A percentile compares a stretch with the other conserved stretches of the same genome.
phyloP scores from a whole-genome alignment of 2,329 filamentous ascomycete genomes.

The Talaromyces pinophilus region DNA sequence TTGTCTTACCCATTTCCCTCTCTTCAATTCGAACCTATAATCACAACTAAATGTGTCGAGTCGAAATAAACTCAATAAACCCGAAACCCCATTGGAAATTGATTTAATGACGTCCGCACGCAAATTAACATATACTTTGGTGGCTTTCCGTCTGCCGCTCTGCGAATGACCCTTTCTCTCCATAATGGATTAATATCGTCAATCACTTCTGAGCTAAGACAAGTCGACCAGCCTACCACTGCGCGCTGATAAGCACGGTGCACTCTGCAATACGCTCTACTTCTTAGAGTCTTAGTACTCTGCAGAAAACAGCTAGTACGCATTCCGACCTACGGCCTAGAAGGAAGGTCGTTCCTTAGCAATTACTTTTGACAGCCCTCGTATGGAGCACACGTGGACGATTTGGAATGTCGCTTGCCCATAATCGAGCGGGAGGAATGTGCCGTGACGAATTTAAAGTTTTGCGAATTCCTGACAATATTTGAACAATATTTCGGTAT shows the following conservation, averaged over 20 bases:
- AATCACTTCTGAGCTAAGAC: background rate
- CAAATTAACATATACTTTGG: background rate
- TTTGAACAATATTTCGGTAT: background rate
- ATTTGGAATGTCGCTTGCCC: background rate
- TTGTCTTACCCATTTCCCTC: background rate
- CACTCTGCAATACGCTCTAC: background rate
- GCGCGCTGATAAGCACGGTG: slow-evolving; percentile 3
- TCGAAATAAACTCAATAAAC: slow-evolving; percentile 1
- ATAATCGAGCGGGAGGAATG: background rate
- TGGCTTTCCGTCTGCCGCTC: background rate
- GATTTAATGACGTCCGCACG: background rate
- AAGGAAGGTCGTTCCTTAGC: slow-evolving; percentile 1
- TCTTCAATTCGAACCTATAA: background rate
- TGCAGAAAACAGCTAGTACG: background rate
- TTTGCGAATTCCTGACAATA: background rate
- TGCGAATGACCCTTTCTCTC: background rate
- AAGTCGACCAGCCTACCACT: background rate
- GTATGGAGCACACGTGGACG: slow-evolving; percentile 6
- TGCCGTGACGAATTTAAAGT: background rate
- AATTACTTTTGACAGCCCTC: background rate
- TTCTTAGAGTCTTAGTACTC: background rate
- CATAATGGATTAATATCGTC: background rate
- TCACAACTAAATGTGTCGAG: background rate
- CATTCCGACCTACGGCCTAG: background rate
- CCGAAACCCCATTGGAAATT: background rate